Conservation (phyloP, 2,329 filamentous ascomycete species). For the Xylaria sp. region DNA sequence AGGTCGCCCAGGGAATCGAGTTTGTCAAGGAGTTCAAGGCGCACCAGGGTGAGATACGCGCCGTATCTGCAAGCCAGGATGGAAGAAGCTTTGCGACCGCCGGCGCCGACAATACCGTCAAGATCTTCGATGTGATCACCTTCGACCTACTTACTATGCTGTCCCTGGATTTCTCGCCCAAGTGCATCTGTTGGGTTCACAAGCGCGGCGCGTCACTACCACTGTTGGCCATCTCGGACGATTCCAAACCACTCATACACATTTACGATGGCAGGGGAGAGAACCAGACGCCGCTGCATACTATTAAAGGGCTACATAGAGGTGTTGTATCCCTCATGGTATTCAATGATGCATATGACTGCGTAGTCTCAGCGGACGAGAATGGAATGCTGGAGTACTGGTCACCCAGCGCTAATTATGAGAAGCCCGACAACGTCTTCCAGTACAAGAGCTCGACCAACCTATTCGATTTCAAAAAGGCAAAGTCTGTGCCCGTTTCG, state of each 20-base stretch:
- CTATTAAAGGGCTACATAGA: constrained; percentile 78
- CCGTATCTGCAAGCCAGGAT: constrained; percentile 85
- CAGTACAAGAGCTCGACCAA: constrained; percentile 92
- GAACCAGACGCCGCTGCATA: constrained; percentile 75
- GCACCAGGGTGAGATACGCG: constrained; percentile 82
- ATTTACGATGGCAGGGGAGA: constrained; percentile 93
- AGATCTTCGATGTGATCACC: constrained; percentile 82
- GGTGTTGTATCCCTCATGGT: constrained; percentile 82
- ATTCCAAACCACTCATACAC: constrained; percentile 72
- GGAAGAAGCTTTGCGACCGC: constrained; percentile 92
- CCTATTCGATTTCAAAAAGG: constrained; percentile 96
- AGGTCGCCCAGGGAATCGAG: constrained; percentile 85
- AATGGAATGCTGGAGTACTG: constrained; percentile 97
- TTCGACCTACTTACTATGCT: constrained; percentile 88
- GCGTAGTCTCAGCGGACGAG: constrained; percentile 87
- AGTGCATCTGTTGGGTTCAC: constrained; percentile 91
- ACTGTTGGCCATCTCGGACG: constrained; percentile 81
- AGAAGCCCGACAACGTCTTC: constrained; percentile 92
- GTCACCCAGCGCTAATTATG: constrained; percentile 78
- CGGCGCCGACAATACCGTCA: constrained; percentile 77
- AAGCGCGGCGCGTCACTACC: constrained; percentile 85
- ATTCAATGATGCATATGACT: constrained; percentile 88
- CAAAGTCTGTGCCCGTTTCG: constrained; percentile 82
- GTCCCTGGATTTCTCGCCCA: constrained; percentile 75
- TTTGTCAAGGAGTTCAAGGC: constrained; percentile 98